Base-by-base conservation (phyloP, 75 land plant species). In the Pseudotsuga menziesii region DNA sequence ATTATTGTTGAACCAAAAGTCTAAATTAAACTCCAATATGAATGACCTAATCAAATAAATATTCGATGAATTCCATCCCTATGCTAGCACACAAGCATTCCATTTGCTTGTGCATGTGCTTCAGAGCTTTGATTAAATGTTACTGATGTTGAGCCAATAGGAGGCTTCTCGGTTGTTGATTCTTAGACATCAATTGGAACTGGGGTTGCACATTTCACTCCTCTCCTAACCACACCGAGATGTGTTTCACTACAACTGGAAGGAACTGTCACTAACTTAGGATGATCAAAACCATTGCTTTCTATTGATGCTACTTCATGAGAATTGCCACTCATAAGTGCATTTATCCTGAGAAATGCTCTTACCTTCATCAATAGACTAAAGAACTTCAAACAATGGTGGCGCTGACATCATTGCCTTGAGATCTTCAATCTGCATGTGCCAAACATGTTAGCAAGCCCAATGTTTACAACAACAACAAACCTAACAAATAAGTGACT, bases 151-250 rank as follows among this genome's bases (percentile, higher is more conserved):
- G 48, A 6, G 20, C 20, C 20, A 59, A 59, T n/a, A 13, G 78
- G 23, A 44, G 84, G 78, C 79, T 78, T 90, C 75, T 88, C 85
- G 19, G 64, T 16, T 13, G 82, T 17, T 27, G 66, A 70, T 52
- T 87, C 70, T 23, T 82, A 82, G 20, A 14, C 80, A 69, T 69
- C 48, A 36, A 80, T 76, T 5, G 91, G 79, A 27, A 75, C 81
- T 23, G 88, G 83, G 14, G 77, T 60, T 15, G 97, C 92, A 27
- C 99, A 91, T 78, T 97, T 97, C 3, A 90, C 85, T 15, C 99
- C 99, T 83, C 99, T 87, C 61, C 99, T 98, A 14, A 97, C 98
- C 20, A 97, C 91, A 41, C 99, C 99, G 36, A 97, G 91, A 82
- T 94, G 80, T 25, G 91, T 94, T 6, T 94, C 95, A 57, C 59